phyloP scores from a whole-genome alignment of 1,284 basidiomycete species.

The Paramarasmius palmivorus region DNA sequence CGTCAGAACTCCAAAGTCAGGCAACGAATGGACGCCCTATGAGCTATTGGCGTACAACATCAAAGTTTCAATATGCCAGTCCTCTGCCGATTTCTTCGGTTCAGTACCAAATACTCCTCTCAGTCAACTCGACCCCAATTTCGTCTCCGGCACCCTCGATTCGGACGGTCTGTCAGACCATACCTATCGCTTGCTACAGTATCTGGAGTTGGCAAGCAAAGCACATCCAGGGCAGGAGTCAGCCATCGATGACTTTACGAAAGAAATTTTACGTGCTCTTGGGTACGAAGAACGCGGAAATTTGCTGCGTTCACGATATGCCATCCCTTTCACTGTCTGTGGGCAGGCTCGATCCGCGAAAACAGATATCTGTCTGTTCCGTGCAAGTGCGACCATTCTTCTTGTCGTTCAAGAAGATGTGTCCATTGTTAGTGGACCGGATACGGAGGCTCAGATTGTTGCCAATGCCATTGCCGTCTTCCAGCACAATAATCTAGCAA shows the following conservation, averaged over 20 bases:
- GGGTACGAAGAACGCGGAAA: constrained; percentile 27
- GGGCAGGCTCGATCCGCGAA: constrained; percentile 24
- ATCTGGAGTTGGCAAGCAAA: constrained; percentile 29
- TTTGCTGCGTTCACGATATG: constrained; percentile 24
- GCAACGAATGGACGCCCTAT: constrained; percentile 27
- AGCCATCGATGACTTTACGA: constrained; percentile 31
- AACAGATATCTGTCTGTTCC: constrained; percentile 34
- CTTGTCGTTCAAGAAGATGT: constrained; percentile 34
- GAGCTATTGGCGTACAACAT: constrained; percentile 31
- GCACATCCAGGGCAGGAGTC: constrained; percentile 16
- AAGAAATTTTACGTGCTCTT: constrained; percentile 26
- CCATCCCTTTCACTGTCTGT: constrained; percentile 25
- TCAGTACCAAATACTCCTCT: constrained; percentile 23
- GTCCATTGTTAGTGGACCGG: constrained; percentile 10
- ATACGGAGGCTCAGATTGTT: constrained; percentile 32
- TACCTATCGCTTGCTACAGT: constrained; percentile 20
- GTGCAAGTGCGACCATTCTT: constrained; percentile 26
- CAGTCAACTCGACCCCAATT: constrained; percentile 23
- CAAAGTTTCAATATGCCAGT: constrained; percentile 17
- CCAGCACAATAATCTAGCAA: constrained; percentile 25
- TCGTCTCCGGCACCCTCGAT: constrained; percentile 15
- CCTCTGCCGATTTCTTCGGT: constrained; percentile 26
- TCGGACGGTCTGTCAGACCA: constrained; percentile 8
- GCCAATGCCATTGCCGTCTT: constrained; percentile 38
- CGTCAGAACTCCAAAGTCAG: constrained; percentile 28